Percentiles rank a stretch among this genome's conserved stretches.
Evolutionary conservation across 2,329 filamentous ascomycete species (phyloP).

Genomic region (Elsinoe perseae): DNA sequence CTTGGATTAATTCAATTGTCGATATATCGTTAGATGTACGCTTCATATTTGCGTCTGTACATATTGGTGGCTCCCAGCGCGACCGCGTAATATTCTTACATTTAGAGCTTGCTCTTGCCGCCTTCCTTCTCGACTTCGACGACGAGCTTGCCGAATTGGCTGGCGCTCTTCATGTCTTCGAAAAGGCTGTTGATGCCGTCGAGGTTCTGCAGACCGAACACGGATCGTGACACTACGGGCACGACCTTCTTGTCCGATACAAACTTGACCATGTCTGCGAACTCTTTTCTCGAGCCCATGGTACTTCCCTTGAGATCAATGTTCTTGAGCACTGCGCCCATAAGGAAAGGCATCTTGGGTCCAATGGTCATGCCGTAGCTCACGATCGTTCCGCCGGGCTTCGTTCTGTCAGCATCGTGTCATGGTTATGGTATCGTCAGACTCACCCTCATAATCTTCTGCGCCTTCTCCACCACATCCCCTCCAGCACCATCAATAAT

Average conservation of each 20-base stretch:
- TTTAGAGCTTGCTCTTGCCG: slow-evolving; percentile 13
- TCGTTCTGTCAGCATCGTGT: slow-evolving; percentile 17
- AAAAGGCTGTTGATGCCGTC: slow-evolving; percentile 76
- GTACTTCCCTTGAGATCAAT: slow-evolving; percentile 79
- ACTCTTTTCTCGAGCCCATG: slow-evolving; percentile 87
- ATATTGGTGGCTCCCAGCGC: background rate
- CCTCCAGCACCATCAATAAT: slow-evolving; percentile 89
- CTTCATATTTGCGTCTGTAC: slow-evolving; percentile 9
- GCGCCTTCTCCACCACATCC: slow-evolving; percentile 63
- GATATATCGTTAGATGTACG: slow-evolving; percentile 16
- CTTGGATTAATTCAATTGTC: slow-evolving; percentile 20
- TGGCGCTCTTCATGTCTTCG: slow-evolving; percentile 76
- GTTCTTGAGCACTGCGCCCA: slow-evolving; percentile 78
- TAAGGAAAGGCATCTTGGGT: slow-evolving; percentile 79
- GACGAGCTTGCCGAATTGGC: slow-evolving; percentile 89
- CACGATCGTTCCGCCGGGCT: slow-evolving; percentile 71
- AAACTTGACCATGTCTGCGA: slow-evolving; percentile 82
- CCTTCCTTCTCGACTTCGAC: slow-evolving; percentile 44
- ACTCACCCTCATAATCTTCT: slow-evolving; percentile 58
- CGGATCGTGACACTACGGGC: slow-evolving; percentile 64
- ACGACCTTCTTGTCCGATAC: slow-evolving; percentile 63
- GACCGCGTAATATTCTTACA: background rate
- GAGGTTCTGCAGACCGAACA: slow-evolving; percentile 63
- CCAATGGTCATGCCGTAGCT: slow-evolving; percentile 85
- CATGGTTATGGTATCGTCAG: background rate